Conservation (phyloP, 495 filamentous ascomycete species). For the Podospora anserina region DNA sequence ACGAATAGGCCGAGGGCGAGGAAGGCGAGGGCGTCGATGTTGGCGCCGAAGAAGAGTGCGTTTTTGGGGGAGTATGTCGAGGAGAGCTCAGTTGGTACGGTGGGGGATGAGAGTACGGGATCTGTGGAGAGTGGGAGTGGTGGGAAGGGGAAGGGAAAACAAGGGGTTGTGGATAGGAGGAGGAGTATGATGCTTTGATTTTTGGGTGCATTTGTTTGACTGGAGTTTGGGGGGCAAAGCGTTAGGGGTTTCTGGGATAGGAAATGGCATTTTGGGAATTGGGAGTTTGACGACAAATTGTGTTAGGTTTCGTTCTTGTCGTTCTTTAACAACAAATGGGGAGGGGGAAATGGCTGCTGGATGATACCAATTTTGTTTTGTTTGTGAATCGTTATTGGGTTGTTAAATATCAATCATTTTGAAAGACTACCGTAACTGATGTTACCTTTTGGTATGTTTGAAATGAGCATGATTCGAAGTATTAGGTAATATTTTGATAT, state of each 20-base stretch:
- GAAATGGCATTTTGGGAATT: not conserved
- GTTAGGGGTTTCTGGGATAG: not conserved
- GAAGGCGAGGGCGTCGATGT: constrained; percentile 35
- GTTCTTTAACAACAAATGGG: not conserved
- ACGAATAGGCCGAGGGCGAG: not conserved
- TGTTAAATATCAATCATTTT: not conserved
- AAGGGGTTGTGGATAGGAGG: constrained; percentile 29
- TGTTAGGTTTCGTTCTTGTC: not conserved
- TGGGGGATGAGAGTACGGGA: constrained; percentile 6
- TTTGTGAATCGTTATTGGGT: not conserved
- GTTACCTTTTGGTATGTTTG: not conserved
- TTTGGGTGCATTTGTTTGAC: constrained; percentile 2
- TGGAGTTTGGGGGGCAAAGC: not conserved
- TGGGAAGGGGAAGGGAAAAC: not conserved
- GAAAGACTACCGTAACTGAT: not conserved
- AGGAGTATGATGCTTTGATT: constrained; percentile 59
- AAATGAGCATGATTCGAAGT: not conserved
- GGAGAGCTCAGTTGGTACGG: not conserved
- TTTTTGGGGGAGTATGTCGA: constrained; percentile 16
- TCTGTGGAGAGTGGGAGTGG: not conserved
- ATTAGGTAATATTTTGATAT: not conserved
- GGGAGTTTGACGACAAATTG: not conserved
- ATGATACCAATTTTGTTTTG: constrained; percentile 5
- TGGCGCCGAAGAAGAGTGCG: constrained; percentile 32
- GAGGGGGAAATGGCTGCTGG: not conserved